Base-by-base conservation (phyloP, 768 basidiomycete genomes). In the Boletus fagicola region DNA sequence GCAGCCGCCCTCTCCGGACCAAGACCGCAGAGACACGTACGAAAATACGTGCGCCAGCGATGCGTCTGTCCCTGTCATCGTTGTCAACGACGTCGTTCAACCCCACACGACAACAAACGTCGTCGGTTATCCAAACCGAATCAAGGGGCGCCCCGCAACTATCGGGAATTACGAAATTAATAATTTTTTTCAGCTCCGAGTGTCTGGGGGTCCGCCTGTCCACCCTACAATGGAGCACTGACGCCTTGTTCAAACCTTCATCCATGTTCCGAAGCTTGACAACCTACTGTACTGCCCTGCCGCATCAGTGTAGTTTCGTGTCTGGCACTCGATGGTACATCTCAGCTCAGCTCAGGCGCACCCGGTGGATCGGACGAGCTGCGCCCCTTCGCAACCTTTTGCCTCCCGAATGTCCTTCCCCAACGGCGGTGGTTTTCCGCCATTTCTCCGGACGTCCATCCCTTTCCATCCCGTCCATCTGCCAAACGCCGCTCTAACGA, bases 401-500 rank as follows among this genome's bases (percentile, higher is more conserved):
- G 10, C 35, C 24, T 49, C 11, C 24, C 31, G 7, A 26, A 8
- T 3, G 0, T 4, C 1, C 6, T 22, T 10, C 7, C 28, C 30
- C 31, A 20, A 20, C 13, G 28, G 10, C 18, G 45, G 45, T 30
- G 18, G 9, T 52, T 47, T 26, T 36, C 42, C 50, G n/a, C n/a
- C 22, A 3, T 61, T 56, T 51, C 24, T n/a, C 44, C 49, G 18
- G 49, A 26, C 3, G 28, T 28, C 24, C 43, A 28, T 24, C 26
- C 5, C 36, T 28, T 35, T n/a, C 52, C 18, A 11, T 28, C 3
- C 22, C 20, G 22, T 3, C 4, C 46, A 31, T 49, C 44, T 39
- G 22, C 47, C 48, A 53, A 52, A 28, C 42, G n/a, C 61, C 62
- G 47, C 62, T 15, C 5, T 38, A 50, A 42, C 26, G 2, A 18